Base-by-base conservation (phyloP, 2,329 filamentous ascomycete genomes). In the Phialemonium atrogriseum region DNA sequence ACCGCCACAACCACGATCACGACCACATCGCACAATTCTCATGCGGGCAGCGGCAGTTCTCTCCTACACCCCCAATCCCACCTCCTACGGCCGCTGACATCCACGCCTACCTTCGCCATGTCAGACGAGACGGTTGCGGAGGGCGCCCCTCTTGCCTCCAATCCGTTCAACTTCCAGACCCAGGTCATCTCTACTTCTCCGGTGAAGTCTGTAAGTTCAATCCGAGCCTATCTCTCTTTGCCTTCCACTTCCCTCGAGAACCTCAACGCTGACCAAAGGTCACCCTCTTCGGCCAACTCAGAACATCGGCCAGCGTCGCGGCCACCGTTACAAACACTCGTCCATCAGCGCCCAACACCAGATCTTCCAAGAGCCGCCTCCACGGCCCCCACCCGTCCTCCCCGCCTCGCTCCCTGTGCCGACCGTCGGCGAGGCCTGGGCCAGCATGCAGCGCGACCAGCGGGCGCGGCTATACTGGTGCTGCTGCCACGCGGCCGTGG, bases 251-350 rank as follows among this genome's bases (percentile, higher is more conserved):
- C n/a, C n/a, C n/a, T n/a, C n/a, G n/a, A n/a, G n/a, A n/a, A n/a
- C n/a, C n/a, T n/a, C 23, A 16, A 31, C n/a, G 13, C 19, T 22
- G 12, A 10, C 11, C 12, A 22, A 27, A 14, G 7, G 35, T 32
- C 18, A 44, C 33, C 24, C 14, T 13, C 21, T 27, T 21, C 10
- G 22, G 15, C 16, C 30, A 33, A 23, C 38, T 32, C 55, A 93
- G 80, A 89, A 86, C 46, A 77, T 95, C 41, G 88, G 88, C 41
- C 85, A 94, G 58, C 78, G 91, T 43, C 81, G 89, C 39, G 91
- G 91, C 40, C 91, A 98, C 64, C 87, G 91, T 55, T 98, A 98
- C 70, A 94, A 95, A 54, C 89, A 96, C 63, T 93, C 84, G 55
- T 94, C 85, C 54, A 82, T 98, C 35, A 94, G 85, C 13, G 64